phyloP scores from a whole-genome alignment of 2,329 filamentous ascomycete species.

The Colletotrichum camelliae region DNA sequence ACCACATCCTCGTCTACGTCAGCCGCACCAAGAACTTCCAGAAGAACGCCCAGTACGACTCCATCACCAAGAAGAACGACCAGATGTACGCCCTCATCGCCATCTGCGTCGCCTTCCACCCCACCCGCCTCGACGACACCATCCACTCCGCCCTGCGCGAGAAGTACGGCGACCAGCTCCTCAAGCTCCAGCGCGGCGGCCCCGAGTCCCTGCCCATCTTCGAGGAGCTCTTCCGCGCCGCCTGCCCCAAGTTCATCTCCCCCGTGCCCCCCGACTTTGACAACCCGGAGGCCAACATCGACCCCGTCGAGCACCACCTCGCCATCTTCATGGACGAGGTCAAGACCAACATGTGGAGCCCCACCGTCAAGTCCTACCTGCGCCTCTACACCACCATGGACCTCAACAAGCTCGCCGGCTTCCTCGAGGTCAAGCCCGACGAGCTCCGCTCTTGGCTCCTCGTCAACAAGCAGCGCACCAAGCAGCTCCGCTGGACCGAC shows the following conservation, averaged over 20 bases:
- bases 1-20: constrained; percentile 98
- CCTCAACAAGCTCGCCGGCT: constrained; percentile 94
- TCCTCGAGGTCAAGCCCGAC: constrained; percentile 96
- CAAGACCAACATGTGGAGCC: constrained; percentile 98
- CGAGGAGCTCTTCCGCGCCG: constrained; percentile 95
- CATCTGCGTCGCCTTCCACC: constrained; percentile 98
- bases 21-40: constrained; percentile 99
- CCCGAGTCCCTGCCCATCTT: constrained; percentile 95
- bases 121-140: constrained; percentile 95
- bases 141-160: constrained; percentile 97
- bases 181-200: constrained; percentile 94
- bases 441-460: constrained; percentile 92
- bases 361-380: constrained; percentile 97
- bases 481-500: constrained; percentile 92
- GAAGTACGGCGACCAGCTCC: constrained; percentile 99
- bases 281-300: constrained; percentile 92
- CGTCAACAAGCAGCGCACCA: constrained; percentile 98
- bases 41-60: constrained; percentile 98
- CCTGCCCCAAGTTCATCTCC: constrained; percentile 99
- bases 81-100: constrained; percentile 99
- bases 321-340: constrained; percentile 99
- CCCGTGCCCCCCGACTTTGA: constrained; percentile 97
- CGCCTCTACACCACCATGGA: constrained; percentile 99
- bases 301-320: constrained; percentile 96
- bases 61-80: constrained; percentile 99